Evolutionary conservation across 306 rosid species (phyloP), one percentile per base, ranked within the genome.

Genomic region (Sechiopsis laciniata): DNA sequence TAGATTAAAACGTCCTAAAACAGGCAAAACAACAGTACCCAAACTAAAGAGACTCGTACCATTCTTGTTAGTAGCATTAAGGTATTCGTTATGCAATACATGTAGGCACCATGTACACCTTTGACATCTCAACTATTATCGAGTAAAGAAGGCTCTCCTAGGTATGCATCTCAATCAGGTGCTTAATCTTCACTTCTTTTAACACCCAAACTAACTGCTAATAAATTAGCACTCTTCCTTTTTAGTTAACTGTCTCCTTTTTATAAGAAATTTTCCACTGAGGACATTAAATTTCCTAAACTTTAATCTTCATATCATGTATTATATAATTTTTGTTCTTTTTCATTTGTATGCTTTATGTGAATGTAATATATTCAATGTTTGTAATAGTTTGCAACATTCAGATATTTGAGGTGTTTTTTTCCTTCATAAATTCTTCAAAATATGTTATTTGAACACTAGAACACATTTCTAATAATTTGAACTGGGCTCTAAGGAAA

Each of bases 61-160:
- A 32, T 32, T 32, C 37, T 32, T 32, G 37, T 32, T 1, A 32
- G 37, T 32, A 32, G 37, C 37, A 32, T 32, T 32, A 1, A 1
- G 37, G 37, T 32, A 32, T 32, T 32, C 37, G 3, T 40, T 11
- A 42, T 40, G 55, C 54, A 13, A 65, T 17, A 8, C 24, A 5
- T 11, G 72, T 45, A 64, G 9, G 52, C 55, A 66, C 35, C 53
- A 45, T 9, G 32, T 20, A 45, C 54, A 32, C 29, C 11, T 19
- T 66, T 19, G 17, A 6, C 32, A 40, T 20, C 55, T 17, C 8
- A 20, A 42, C 29, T 45, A 42, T 66, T 17, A 64, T 64, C 55
- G 12, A 66, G 54, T 66, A 11, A 66, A 20, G 55, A n/a, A 45
- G 55, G 11, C 72, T 45, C 72, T 66, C 72, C 55, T 17, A 66